Evolutionary conservation across 148 eudicot genomes (phyloP).

Genomic region (Simmondsia chinensis): DNA sequence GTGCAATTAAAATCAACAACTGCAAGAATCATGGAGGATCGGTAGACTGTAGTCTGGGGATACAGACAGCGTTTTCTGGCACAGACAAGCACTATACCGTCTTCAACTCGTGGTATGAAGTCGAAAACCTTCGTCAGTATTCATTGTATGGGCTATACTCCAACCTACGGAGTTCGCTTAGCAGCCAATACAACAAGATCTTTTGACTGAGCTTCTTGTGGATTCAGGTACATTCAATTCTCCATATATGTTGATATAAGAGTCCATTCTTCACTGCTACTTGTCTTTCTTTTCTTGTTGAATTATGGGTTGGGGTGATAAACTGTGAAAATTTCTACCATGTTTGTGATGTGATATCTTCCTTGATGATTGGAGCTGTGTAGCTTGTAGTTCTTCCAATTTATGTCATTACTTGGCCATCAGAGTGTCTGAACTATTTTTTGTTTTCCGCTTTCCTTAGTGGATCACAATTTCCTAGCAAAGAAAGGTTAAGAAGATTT

Average conservation of each 20-base stretch:
- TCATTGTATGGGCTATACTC: constrained; percentile 65
- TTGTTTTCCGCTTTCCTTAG: too few species aligned
- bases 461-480: too few species aligned
- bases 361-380: neutral
- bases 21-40: constrained; percentile 66
- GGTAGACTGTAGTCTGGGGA: constrained; percentile 80
- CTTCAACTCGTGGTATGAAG: constrained; percentile 84
- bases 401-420: neutral
- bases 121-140: constrained; percentile 71
- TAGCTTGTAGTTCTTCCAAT: constrained; percentile 5
- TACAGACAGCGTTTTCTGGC: constrained; percentile 86
- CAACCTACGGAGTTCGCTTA: constrained; percentile 57
- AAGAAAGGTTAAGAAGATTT: too few species aligned
- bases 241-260: too few species aligned
- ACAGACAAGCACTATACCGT: constrained; percentile 71
- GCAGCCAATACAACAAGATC: constrained; percentile 57
- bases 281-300: too few species aligned
- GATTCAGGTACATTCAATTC: too few species aligned
- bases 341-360: constrained; percentile 5
- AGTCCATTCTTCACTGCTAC: too few species aligned
- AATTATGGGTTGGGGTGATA: neutral
- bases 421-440: too few species aligned
- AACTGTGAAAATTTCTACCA: constrained; percentile 7
- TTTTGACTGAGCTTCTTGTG: constrained; percentile 27
- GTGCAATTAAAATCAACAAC: constrained; percentile 51